phyloP scores from a whole-genome alignment of 495 filamentous ascomycete genomes.

The Penicillium cosmopolitanum region DNA sequence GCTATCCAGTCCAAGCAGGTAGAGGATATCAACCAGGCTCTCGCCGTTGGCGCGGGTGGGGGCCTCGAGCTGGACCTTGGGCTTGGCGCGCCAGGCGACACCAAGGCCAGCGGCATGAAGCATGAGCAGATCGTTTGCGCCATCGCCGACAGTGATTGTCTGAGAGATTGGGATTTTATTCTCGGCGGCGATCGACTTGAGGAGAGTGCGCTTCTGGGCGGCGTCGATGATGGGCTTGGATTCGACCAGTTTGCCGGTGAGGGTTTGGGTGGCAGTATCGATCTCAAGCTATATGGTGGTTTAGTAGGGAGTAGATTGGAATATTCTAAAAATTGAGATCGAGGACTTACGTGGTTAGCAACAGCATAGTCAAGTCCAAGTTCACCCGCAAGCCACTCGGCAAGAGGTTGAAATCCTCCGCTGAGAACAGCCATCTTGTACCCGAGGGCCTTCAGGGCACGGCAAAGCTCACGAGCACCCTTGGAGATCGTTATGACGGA shows the following conservation, averaged over 20 bases:
- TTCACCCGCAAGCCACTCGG: constrained; percentile 77
- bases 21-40: constrained; percentile 78
- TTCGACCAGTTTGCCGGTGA: constrained; percentile 77
- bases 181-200: constrained; percentile 74
- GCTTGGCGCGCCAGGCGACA: constrained; percentile 93
- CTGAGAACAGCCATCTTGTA: constrained; percentile 87
- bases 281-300: constrained; percentile 59
- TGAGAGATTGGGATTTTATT: constrained; percentile 74
- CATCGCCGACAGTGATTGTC: constrained; percentile 86
- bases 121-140: constrained; percentile 95
- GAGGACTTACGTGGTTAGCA: constrained; percentile 71
- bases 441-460: constrained; percentile 71
- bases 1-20: constrained; percentile 76
- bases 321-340: not conserved
- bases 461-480: constrained; percentile 75
- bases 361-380: constrained; percentile 84
- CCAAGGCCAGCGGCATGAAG: constrained; percentile 85
- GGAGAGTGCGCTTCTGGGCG: constrained; percentile 73
- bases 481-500: constrained; percentile 75
- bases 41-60: constrained; percentile 79
- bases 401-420: constrained; percentile 88
- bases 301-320: constrained; percentile 7
- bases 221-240: constrained; percentile 80
- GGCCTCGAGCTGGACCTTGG: constrained; percentile 84
- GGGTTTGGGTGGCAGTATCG: constrained; percentile 60